Percentiles rank a stretch among this genome's conserved stretches.
Conservation (phyloP, 768 basidiomycete genomes). For the Pleurotus tuoliensis region DNA sequence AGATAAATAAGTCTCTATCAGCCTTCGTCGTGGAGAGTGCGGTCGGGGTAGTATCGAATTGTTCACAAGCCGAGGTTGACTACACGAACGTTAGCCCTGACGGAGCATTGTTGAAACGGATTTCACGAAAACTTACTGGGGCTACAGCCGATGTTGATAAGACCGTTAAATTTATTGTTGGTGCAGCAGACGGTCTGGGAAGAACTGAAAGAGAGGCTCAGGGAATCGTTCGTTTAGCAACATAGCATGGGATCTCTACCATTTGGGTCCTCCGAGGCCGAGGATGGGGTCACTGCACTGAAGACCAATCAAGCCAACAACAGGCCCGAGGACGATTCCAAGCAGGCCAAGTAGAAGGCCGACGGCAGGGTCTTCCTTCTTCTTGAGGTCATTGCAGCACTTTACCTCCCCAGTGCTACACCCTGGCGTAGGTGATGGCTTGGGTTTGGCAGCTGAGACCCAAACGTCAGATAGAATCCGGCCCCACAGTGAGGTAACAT, state of each 20-base stretch:
- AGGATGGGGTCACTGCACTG: conserved; percentile 27
- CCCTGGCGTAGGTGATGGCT: conserved; percentile 14
- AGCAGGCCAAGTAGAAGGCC: conserved; percentile 24
- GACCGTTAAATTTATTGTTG: conserved; percentile 39
- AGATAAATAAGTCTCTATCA: background rate
- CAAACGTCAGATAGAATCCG: background rate
- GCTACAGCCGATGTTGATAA: conserved; percentile 38
- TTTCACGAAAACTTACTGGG: conserved; percentile 28
- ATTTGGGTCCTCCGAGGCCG: conserved; percentile 34
- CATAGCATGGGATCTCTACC: conserved; percentile 6
- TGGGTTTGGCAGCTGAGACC: conserved; percentile 34
- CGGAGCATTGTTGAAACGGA: too few species aligned
- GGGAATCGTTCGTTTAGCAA: background rate
- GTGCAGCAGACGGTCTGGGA: conserved; percentile 44
- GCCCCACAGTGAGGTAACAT: conserved; percentile 9
- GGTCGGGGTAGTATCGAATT: background rate
- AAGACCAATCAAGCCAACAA: conserved; percentile 29
- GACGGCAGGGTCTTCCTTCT: conserved; percentile 7
- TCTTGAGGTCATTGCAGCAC: conserved; percentile 37
- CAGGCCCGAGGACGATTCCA: conserved; percentile 22
- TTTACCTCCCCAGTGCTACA: conserved; percentile 42
- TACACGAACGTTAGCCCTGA: background rate
- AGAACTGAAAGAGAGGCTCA: conserved; percentile 19
- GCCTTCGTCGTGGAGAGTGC: background rate
- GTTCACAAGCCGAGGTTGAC: conserved; percentile 5